Conservation (phyloP, 78 protist species). For the Dictyostelium citrinum region DNA sequence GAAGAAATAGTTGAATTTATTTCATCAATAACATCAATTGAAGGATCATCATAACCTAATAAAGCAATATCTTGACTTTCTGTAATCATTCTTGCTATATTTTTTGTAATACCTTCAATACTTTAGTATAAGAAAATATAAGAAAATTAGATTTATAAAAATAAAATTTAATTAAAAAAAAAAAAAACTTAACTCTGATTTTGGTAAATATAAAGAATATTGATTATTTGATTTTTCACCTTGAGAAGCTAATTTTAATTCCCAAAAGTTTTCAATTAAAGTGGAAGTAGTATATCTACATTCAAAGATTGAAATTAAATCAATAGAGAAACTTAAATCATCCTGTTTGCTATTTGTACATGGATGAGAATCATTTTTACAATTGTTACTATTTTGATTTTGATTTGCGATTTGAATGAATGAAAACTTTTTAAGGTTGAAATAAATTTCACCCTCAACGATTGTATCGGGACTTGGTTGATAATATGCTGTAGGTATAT, state of each 20-base stretch:
- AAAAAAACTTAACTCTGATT: conserved; percentile 14
- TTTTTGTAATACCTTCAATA: conserved; percentile 48
- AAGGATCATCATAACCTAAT: conserved; percentile 4
- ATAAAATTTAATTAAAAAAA: neutral
- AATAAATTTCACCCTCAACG: conserved; percentile 44
- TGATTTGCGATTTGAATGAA: conserved; percentile 19
- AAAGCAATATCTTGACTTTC: conserved; percentile 76
- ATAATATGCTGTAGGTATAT: conserved; percentile 23
- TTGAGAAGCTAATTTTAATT: conserved; percentile 30
- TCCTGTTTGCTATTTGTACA: neutral
- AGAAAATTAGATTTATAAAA: neutral
- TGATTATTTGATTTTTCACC: conserved; percentile 26
- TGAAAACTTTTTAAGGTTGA: conserved; percentile 42
- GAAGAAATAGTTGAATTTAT: neutral
- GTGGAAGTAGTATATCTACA: conserved; percentile 16
- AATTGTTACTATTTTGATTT: neutral
- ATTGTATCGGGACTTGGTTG: conserved; percentile 24
- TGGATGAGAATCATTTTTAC: neutral
- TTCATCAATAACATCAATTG: conserved; percentile 2
- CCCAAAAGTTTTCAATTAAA: neutral
- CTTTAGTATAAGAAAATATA: neutral
- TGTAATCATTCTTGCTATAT: conserved; percentile 57
- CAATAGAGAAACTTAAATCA: conserved; percentile 48
- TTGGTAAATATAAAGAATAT: conserved; percentile 24
- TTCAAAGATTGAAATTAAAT: conserved; percentile 52